Percentiles rank a stretch among this genome's conserved stretches.
phyloP scores from a whole-genome alignment of 371 early-diverging fungal species.

The Apophysomyces trapeziformis region DNA sequence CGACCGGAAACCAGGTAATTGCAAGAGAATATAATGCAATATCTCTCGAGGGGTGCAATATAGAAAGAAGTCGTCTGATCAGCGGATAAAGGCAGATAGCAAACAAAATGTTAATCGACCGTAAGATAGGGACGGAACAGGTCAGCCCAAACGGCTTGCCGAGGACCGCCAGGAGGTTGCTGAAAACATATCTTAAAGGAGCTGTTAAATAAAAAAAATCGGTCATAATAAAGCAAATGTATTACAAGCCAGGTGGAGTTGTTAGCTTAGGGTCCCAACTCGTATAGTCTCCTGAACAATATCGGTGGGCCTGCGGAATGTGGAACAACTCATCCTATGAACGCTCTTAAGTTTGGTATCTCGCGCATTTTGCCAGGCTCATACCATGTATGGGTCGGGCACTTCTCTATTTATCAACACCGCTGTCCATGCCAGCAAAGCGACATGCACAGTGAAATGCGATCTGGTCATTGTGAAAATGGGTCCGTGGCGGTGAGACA shows the following conservation, averaged over 20 bases:
- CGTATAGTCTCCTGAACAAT: constrained; percentile 73
- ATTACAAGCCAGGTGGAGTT: constrained; percentile 95
- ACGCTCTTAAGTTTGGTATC: background rate
- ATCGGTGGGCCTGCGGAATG: constrained; percentile 87
- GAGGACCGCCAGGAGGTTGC: constrained; percentile 33
- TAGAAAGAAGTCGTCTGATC: constrained; percentile 37
- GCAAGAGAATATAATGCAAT: constrained; percentile 56
- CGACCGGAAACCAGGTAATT: constrained; percentile 76
- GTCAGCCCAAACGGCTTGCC: constrained; percentile 7
- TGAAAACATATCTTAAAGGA: constrained; percentile 44
- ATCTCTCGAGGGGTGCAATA: constrained; percentile 35
- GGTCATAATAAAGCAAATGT: background rate
- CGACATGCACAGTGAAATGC: constrained; percentile 19
- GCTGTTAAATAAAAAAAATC: background rate
- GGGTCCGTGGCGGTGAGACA: too few relatives aligned
- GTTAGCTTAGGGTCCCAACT: constrained; percentile 93
- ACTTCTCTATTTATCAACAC: constrained; percentile 40
- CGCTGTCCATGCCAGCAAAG: constrained; percentile 23
- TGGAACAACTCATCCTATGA: constrained; percentile 94
- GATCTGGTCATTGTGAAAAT: background rate
- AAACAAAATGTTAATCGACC: constrained; percentile 66
- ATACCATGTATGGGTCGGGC: constrained; percentile 68
- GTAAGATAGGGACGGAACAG: constrained; percentile 21
- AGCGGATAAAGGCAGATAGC: constrained; percentile 54
- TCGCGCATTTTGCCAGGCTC: background rate